These are phyloP conservation scores for Solanum bulbocastanum DNA, from an alignment of 257 asterid species.

Conservation along the genomic window DNA sequence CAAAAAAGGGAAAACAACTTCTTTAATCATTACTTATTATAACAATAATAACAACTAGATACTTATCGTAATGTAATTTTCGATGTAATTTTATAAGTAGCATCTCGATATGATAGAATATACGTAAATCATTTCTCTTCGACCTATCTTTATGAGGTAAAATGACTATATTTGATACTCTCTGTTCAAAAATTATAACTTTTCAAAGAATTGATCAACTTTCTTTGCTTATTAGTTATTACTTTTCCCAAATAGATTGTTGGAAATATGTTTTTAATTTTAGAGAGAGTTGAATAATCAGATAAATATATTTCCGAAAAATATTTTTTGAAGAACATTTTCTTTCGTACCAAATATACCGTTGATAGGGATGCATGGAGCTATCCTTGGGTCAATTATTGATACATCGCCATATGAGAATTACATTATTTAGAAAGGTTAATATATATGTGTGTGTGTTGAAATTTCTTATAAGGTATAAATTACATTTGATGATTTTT, in stretches of 20 bases:
- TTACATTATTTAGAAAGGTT: not conserved
- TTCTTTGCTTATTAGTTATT: not conserved
- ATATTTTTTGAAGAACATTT: not conserved
- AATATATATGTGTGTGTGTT: too few species aligned
- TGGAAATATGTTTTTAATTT: not conserved
- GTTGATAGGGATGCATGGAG: not conserved
- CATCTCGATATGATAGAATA: accelerated
- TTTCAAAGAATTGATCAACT: not conserved
- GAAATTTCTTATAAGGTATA: not conserved
- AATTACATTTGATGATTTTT: not conserved
- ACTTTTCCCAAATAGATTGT: not conserved
- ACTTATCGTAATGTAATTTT: not conserved
- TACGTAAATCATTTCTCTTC: not conserved
- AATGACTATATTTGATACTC: not conserved
- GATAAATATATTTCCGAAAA: not conserved
- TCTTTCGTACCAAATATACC: not conserved
- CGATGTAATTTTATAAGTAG: not conserved
- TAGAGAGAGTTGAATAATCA: not conserved
- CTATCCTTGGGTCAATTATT: not conserved
- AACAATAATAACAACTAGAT: not conserved
- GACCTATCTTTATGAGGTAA: not conserved
- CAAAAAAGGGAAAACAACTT: not conserved
- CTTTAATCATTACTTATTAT: not conserved
- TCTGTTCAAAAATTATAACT: not conserved
- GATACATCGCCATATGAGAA: not conserved